Evolutionary conservation across 768 basidiomycete genomes (phyloP).

Genomic region (Boletellus emodensis): DNA sequence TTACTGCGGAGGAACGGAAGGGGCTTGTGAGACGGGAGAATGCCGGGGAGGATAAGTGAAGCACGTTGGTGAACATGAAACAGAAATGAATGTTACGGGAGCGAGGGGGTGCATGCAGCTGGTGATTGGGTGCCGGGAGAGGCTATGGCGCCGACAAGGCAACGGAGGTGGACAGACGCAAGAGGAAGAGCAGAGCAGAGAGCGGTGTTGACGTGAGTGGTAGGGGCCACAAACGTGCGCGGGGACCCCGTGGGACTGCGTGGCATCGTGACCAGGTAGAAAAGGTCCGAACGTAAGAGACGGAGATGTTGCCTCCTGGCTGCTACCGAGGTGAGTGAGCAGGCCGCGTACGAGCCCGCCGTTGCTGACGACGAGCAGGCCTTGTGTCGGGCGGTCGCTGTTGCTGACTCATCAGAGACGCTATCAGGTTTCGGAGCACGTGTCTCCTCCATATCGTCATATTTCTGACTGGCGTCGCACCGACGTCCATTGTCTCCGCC

Average conservation of each 20-base stretch:
- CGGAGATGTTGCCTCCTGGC: constrained; percentile 11
- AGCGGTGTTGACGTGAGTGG: constrained; percentile 9
- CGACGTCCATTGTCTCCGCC: background rate
- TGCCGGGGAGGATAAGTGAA: constrained; percentile 2
- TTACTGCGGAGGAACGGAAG: background rate
- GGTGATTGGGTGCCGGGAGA: constrained; percentile 21
- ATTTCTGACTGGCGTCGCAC: background rate
- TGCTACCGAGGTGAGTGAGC: constrained; percentile 16
- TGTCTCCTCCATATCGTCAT: constrained; percentile 35
- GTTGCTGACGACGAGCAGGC: constrained; percentile 7
- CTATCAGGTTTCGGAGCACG: constrained; percentile 27
- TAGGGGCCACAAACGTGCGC: constrained; percentile 33
- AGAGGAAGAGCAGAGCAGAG: background rate
- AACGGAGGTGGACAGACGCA: constrained; percentile 4
- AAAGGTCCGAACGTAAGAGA: constrained; percentile 21
- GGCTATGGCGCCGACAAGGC: constrained; percentile 8
- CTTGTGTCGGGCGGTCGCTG: no score
- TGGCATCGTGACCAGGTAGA: constrained; percentile 21
- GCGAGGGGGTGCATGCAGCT: constrained; percentile 20
- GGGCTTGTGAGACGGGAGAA: background rate
- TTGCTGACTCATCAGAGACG: constrained; percentile 32
- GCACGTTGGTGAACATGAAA: constrained; percentile 19
- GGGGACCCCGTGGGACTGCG: constrained; percentile 33
- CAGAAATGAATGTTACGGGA: constrained; percentile 17
- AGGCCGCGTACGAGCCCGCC: constrained; percentile 1